phyloP scores from a whole-genome alignment of 2,329 filamentous ascomycete genomes.

The Xylaria digitata region DNA sequence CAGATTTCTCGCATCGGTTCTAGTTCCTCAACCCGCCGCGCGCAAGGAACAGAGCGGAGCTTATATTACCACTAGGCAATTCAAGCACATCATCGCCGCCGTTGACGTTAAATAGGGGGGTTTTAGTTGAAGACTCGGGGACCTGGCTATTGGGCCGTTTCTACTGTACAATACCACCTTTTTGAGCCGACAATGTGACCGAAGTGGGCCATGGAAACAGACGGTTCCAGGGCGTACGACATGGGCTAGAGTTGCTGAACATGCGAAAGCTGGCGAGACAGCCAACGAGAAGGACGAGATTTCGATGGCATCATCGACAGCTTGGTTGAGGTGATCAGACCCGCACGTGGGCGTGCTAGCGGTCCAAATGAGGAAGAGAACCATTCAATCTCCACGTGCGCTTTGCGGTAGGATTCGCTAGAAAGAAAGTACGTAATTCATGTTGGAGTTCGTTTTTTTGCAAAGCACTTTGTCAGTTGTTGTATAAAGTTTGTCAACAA shows the following conservation, averaged over 20 bases:
- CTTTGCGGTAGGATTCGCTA: background rate
- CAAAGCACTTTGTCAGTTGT: background rate
- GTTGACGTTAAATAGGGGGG: background rate
- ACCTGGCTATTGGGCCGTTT: slow-evolving; percentile 22
- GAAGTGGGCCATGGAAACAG: slow-evolving; percentile 16
- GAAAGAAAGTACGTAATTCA: background rate
- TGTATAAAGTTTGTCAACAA: background rate
- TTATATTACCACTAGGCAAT: background rate
- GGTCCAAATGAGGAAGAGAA: background rate
- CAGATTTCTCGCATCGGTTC: slow-evolving; percentile 15
- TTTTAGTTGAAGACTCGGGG: slow-evolving; percentile 13
- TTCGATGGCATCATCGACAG: slow-evolving; percentile 44
- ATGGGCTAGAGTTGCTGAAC: slow-evolving; percentile 10
- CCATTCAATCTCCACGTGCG: background rate
- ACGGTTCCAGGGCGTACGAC: too few species aligned
- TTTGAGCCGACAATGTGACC: slow-evolving; percentile 7
- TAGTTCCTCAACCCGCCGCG: slow-evolving; percentile 13
- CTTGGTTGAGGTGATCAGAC: slow-evolving; percentile 42
- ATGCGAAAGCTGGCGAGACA: slow-evolving; percentile 8
- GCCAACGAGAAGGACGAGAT: slow-evolving; percentile 36
- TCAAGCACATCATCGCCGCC: slow-evolving; percentile 28
- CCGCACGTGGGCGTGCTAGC: slow-evolving; percentile 20
- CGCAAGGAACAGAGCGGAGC: slow-evolving; percentile 1
- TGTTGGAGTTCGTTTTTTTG: background rate
- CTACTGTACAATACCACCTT: slow-evolving; percentile 1